Percentiles rank a stretch among this genome's conserved stretches.
These are phyloP conservation scores for Pseudophaeomoniella oleicola DNA, from an alignment of 2,329 filamentous ascomycete genomes.

Conservation along the genomic window DNA sequence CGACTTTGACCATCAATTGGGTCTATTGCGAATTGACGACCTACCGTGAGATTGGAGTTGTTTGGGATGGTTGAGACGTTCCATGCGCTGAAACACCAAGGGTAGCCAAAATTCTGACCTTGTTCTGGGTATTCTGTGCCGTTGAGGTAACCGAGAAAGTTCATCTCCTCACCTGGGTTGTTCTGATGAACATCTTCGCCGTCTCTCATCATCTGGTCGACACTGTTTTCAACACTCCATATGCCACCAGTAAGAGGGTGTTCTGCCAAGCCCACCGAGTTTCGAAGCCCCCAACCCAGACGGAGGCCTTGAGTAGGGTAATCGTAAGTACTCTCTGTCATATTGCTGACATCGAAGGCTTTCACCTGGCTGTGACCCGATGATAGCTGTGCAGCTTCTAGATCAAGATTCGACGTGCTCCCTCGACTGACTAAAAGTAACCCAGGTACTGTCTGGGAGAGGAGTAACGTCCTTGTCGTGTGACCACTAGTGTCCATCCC, in stretches of 20 bases:
- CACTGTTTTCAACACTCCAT: constrained; percentile 54
- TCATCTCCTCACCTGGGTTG: constrained; percentile 62
- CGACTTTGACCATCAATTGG: constrained; percentile 26
- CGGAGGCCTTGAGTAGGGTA: constrained; percentile 36
- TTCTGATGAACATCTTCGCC: constrained; percentile 49
- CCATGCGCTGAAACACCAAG: constrained; percentile 55
- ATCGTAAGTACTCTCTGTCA: constrained; percentile 23
- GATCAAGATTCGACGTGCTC: constrained; percentile 48
- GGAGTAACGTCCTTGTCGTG: constrained; percentile 50
- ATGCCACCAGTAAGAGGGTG: constrained; percentile 31
- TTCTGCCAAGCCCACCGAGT: constrained; percentile 54
- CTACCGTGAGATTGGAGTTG: constrained; percentile 27
- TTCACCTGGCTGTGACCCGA: constrained; percentile 55
- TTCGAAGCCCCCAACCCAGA: constrained; percentile 55
- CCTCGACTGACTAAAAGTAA: constrained; percentile 53
- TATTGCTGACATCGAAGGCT: constrained; percentile 38
- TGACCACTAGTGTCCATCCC: constrained; percentile 51
- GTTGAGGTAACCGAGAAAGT: constrained; percentile 52
- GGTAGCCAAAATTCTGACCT: constrained; percentile 51
- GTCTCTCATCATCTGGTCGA: constrained; percentile 45
- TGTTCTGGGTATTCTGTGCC: constrained; percentile 26
- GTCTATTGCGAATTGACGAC: constrained; percentile 34
- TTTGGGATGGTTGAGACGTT: constrained; percentile 35
- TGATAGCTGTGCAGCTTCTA: constrained; percentile 30
- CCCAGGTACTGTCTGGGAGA: constrained; percentile 39